Percentiles rank a stretch among this genome's conserved stretches.
Conservation (phyloP, 2,329 filamentous ascomycete genomes). For the Claviceps humidiphila region DNA sequence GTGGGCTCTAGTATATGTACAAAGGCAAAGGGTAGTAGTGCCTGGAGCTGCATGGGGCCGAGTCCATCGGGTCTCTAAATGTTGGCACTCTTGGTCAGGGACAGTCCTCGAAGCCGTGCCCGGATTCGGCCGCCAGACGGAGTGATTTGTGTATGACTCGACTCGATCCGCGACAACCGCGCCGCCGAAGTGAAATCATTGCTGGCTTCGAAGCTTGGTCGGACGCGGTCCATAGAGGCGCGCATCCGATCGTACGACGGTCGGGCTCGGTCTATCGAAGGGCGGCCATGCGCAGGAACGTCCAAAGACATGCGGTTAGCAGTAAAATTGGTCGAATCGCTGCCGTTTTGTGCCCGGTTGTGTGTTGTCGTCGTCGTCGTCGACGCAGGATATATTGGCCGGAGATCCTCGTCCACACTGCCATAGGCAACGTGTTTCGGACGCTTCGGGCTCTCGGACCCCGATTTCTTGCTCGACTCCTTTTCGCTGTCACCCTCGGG, state of each 20-base stretch:
- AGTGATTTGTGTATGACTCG: constrained; percentile 37
- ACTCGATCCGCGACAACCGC: constrained; percentile 72
- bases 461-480: constrained; percentile 26
- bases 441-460: constrained; percentile 45
- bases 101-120: constrained; percentile 28
- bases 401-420: constrained; percentile 71
- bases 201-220: constrained; percentile 74
- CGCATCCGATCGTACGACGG: constrained; percentile 83
- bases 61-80: constrained; percentile 17
- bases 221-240: constrained; percentile 72
- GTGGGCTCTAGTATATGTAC: constrained; percentile 16
- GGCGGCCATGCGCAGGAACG: constrained; percentile 24
- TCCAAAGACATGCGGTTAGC: constrained; percentile 44
- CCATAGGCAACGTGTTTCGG: constrained; percentile 44
- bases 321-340: constrained; percentile 87
- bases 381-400: constrained; percentile 88
- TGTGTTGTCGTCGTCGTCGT: constrained; percentile 66
- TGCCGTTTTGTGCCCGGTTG: constrained; percentile 78
- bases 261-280: constrained; percentile 54
- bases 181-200: constrained; percentile 87
- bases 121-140: constrained; percentile 15
- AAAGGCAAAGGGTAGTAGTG: constrained; percentile 2
- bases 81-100: constrained; percentile 28
- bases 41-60: constrained; percentile 4
- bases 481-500: constrained; percentile 24